Evolutionary conservation across 1,284 basidiomycete genomes (phyloP).

Genomic region (Wallemia ichthyophaga): DNA sequence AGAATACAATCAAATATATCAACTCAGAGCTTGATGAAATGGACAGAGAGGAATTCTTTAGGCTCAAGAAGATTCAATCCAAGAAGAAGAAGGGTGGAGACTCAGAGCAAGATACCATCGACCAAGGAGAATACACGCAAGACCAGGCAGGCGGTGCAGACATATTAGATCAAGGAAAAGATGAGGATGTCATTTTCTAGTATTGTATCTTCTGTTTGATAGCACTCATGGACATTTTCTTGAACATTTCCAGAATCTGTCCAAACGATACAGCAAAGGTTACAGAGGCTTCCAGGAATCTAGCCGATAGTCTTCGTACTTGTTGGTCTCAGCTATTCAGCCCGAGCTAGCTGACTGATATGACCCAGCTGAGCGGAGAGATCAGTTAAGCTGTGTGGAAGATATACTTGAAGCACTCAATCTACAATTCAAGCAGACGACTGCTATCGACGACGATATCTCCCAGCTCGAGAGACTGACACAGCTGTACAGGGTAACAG

Average conservation of each 20-base stretch:
- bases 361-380: neutral
- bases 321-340: too few species aligned
- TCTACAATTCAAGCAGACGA: neutral
- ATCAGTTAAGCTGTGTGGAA: neutral
- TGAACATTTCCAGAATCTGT: neutral
- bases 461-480: neutral
- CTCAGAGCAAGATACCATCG: constrained; percentile 17
- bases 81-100: constrained; percentile 74
- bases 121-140: constrained; percentile 16
- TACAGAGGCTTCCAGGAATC: neutral
- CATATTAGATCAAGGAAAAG: constrained; percentile 43
- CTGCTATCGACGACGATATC: neutral
- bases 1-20: constrained; percentile 94
- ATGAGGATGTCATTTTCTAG: constrained; percentile 71
- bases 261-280: neutral
- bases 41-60: constrained; percentile 93
- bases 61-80: constrained; percentile 81
- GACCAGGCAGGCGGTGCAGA: constrained; percentile 20
- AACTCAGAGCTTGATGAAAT: constrained; percentile 84
- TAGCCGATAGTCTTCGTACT: neutral
- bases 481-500: neutral
- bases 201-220: neutral
- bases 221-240: neutral
- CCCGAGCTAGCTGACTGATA: neutral
- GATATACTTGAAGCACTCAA: neutral